phyloP scores from a whole-genome alignment of 805 yeast genomes.

The Yamadazyma ubonensis region DNA sequence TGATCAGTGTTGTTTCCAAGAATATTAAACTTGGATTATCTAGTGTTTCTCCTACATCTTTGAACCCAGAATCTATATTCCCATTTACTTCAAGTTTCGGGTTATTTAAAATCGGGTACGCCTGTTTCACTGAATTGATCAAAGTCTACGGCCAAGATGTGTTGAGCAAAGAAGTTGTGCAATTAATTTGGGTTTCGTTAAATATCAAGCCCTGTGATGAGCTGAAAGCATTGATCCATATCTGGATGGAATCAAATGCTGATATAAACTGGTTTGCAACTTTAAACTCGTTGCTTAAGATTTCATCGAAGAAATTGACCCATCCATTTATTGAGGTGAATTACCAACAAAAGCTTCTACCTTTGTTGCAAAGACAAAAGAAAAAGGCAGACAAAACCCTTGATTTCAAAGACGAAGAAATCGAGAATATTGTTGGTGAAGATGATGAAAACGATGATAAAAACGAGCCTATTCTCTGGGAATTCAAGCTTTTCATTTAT shows the following conservation, averaged over 20 bases:
- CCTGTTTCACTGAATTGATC: constrained; percentile 57
- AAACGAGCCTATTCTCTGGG: constrained; percentile 59
- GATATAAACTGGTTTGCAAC: constrained; percentile 59
- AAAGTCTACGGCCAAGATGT: constrained; percentile 48
- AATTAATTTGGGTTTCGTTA: constrained; percentile 59
- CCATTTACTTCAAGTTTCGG: constrained; percentile 44
- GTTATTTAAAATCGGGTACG: constrained; percentile 46
- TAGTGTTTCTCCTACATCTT: constrained; percentile 35
- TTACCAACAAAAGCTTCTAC: constrained; percentile 40
- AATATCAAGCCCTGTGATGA: constrained; percentile 47
- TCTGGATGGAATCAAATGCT: constrained; percentile 58
- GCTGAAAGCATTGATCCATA: constrained; percentile 45
- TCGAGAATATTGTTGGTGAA: constrained; percentile 39
- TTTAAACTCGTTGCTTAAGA: constrained; percentile 48
- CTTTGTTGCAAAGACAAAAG: constrained; percentile 43
- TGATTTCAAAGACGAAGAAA: constrained; percentile 41
- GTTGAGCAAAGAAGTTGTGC: constrained; percentile 47
- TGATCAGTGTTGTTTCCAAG: constrained; percentile 29
- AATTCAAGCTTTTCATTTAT: constrained; percentile 50
- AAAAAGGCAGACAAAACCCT: constrained; percentile 25
- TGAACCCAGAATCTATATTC: constrained; percentile 41
- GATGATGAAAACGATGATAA: constrained; percentile 37
- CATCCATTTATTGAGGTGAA: constrained; percentile 38
- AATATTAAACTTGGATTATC: constrained; percentile 38
- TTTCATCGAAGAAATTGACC: constrained; percentile 43